These are phyloP conservation scores for Penicillium sp. DNA, from an alignment of 2,329 filamentous ascomycete genomes.

Conservation along the genomic window DNA sequence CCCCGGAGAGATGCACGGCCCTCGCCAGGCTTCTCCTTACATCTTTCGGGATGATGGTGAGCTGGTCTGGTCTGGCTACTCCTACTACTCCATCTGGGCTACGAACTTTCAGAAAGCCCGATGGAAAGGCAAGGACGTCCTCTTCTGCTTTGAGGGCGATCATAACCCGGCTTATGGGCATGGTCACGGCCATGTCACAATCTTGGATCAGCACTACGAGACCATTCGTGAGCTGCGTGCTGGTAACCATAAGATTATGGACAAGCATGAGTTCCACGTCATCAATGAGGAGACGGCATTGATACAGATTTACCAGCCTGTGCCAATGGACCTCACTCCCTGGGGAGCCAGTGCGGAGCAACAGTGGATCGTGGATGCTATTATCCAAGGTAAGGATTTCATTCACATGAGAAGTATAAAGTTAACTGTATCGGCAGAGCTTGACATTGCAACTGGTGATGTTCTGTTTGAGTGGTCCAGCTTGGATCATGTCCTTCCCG, in stretches of 20 bases:
- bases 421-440: constrained; percentile 18
- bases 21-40: constrained; percentile 47
- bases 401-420: not conserved
- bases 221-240: constrained; percentile 47
- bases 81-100: constrained; percentile 45
- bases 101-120: constrained; percentile 46
- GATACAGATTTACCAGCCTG: constrained; percentile 48
- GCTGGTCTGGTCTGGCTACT: constrained; percentile 51
- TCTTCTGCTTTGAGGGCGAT: constrained; percentile 49
- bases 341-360: constrained; percentile 44
- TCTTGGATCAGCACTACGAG: constrained; percentile 49
- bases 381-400: constrained; percentile 43
- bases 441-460: constrained; percentile 47
- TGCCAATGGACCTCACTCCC: constrained; percentile 38
- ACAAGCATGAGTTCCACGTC: constrained; percentile 51
- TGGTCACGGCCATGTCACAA: constrained; percentile 47
- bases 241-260: constrained; percentile 40
- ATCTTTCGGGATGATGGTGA: constrained; percentile 50
- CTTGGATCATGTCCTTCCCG: constrained; percentile 48
- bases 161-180: constrained; percentile 47
- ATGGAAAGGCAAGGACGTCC: constrained; percentile 46
- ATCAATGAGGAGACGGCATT: constrained; percentile 47
- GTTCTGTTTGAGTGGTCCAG: constrained; percentile 54
- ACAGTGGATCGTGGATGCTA: constrained; percentile 50
- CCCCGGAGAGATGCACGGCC: constrained; percentile 23